Evolutionary conservation across 805 yeast species (phyloP).

Genomic region (Ogataea ganodermae): DNA sequence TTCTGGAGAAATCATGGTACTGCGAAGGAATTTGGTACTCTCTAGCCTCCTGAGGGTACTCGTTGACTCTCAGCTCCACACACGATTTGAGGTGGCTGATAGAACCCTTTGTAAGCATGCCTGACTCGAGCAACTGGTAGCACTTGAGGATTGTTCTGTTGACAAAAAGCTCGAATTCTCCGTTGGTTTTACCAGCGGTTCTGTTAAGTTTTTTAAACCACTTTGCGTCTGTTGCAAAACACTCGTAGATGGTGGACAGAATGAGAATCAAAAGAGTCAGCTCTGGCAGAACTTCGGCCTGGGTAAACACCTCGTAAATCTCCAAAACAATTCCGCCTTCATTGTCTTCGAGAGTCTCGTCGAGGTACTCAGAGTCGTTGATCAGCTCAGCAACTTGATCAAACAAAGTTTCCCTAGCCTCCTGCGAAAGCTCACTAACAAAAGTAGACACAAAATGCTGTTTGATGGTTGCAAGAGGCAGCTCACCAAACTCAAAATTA

Average conservation of each 20-base stretch:
- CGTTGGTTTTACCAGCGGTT: conserved; percentile 19
- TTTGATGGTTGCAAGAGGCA: conserved; percentile 48
- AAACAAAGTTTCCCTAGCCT: conserved; percentile 25
- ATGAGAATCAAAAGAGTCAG: conserved; percentile 54
- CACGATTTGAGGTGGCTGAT: conserved; percentile 36
- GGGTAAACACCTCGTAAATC: conserved; percentile 60
- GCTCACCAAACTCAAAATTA: conserved; percentile 78
- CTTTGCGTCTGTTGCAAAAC: conserved; percentile 33
- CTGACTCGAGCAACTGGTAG: conserved; percentile 57
- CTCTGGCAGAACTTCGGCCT: conserved; percentile 64
- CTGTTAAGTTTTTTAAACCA: conserved; percentile 35
- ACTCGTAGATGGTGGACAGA: conserved; percentile 41
- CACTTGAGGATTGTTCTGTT: conserved; percentile 59
- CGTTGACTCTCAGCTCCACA: conserved; percentile 38
- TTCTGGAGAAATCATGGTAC: conserved; percentile 25
- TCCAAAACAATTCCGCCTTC: conserved; percentile 47
- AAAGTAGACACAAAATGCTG: conserved; percentile 36
- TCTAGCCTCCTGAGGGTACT: conserved; percentile 46
- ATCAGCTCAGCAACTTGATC: conserved; percentile 42
- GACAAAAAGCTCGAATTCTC: conserved; percentile 38
- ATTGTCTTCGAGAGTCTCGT: conserved; percentile 32
- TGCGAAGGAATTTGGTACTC: conserved; percentile 20
- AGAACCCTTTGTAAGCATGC: conserved; percentile 45
- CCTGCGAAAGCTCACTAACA: conserved; percentile 26
- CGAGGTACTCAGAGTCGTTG: conserved; percentile 36